Conservation (phyloP, 2,329 filamentous ascomycete species). For the Byssochlamys sp. region DNA sequence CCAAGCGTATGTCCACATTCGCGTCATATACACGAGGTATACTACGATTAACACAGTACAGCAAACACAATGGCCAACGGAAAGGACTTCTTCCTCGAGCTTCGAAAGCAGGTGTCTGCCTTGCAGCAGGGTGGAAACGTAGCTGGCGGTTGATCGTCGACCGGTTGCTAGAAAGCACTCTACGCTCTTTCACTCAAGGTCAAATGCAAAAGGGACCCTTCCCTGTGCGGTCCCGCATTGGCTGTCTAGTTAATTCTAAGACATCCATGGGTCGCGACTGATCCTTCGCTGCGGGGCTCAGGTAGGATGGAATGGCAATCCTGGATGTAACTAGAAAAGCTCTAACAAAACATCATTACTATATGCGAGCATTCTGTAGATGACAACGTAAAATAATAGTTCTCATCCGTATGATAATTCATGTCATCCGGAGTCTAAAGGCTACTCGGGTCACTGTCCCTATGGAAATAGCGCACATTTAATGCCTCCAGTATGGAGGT, state of each 20-base stretch:
- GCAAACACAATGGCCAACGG: conserved; percentile 41
- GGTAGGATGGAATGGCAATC: background rate
- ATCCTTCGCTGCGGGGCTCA: background rate
- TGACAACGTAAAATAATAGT: background rate
- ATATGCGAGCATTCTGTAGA: background rate
- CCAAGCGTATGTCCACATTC: conserved; percentile 30
- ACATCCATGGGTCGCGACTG: background rate
- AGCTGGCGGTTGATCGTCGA: conserved; percentile 23
- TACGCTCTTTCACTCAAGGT: conserved; percentile 1
- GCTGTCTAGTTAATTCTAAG: background rate
- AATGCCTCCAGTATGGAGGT: background rate
- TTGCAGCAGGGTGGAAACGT: conserved; percentile 28
- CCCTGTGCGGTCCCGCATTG: background rate
- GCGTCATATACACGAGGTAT: background rate
- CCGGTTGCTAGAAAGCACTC: conserved; percentile 2
- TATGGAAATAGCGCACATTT: background rate
- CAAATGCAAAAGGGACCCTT: background rate
- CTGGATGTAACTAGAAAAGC: background rate
- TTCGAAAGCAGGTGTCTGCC: conserved; percentile 38
- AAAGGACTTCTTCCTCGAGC: conserved; percentile 42
- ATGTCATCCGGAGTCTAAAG: background rate
- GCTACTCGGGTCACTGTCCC: background rate
- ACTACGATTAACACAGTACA: conserved; percentile 13
- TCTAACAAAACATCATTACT: background rate
- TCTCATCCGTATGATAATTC: background rate